phyloP scores from a whole-genome alignment of 352 stramenopile genomes.

The Peronosclerospora sorghi region DNA sequence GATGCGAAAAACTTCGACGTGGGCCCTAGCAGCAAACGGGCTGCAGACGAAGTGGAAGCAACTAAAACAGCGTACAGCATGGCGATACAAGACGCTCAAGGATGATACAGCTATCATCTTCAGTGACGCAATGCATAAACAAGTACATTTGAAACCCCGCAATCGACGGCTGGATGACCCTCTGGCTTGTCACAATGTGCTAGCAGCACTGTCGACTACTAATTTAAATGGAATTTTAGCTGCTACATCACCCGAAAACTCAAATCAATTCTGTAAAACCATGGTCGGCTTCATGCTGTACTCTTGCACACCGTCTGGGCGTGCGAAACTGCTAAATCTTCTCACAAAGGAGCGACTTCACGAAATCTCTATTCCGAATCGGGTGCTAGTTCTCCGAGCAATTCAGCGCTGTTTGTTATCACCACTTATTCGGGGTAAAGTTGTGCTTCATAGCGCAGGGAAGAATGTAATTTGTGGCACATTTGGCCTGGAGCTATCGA shows the following conservation, averaged over 20 bases:
- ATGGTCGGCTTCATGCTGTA: constrained; percentile 84
- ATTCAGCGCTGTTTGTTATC: constrained; percentile 72
- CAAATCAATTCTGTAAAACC: constrained; percentile 63
- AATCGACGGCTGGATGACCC: constrained; percentile 47
- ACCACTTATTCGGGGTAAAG: constrained; percentile 55
- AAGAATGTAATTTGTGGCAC: constrained; percentile 65
- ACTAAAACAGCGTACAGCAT: constrained; percentile 72
- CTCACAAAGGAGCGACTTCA: constrained; percentile 47
- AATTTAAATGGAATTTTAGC: constrained; percentile 73
- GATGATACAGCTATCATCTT: constrained; percentile 65
- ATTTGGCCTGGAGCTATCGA: constrained; percentile 51
- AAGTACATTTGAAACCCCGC: constrained; percentile 57
- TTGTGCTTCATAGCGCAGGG: constrained; percentile 47
- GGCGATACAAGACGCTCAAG: constrained; percentile 74
- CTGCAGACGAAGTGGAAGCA: constrained; percentile 75
- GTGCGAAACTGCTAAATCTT: constrained; percentile 64
- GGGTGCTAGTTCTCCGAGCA: constrained; percentile 60
- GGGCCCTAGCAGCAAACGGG: constrained; percentile 57
- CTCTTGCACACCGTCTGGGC: constrained; percentile 43
- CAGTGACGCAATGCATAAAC: constrained; percentile 54
- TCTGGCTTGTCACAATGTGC: constrained; percentile 66
- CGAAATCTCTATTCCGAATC: constrained; percentile 70
- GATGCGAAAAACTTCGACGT: constrained; percentile 45
- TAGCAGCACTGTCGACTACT: constrained; percentile 35
- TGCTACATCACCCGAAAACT: constrained; percentile 62